phyloP scores from a whole-genome alignment of 345 rosid species.

The Eucalyptus marginata region DNA sequence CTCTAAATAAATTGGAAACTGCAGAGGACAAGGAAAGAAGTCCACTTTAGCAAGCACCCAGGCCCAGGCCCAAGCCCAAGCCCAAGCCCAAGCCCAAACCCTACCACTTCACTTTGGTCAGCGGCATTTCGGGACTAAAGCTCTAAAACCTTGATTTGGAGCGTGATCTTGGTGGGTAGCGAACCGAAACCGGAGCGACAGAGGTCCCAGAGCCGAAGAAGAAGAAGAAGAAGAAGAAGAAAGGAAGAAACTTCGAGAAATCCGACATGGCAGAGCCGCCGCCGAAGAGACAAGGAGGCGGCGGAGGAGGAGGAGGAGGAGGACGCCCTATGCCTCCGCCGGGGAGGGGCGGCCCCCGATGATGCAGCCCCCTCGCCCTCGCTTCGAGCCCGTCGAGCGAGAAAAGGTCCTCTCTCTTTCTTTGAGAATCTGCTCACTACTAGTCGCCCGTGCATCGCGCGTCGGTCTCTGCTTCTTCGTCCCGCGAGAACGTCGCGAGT shows the following conservation, averaged over 20 bases:
- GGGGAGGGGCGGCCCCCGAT: slow-evolving; percentile 40
- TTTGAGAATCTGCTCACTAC: background rate
- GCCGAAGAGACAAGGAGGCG: slow-evolving; percentile 31
- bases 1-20: background rate
- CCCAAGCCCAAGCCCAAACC: background rate
- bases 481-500: background rate
- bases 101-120: background rate
- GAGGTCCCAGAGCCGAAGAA: background rate
- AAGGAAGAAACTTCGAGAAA: slow-evolving; percentile 12
- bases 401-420: slow-evolving; percentile 45
- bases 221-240: background rate
- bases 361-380: slow-evolving; percentile 39
- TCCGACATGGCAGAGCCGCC: slow-evolving; percentile 40
- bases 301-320: slow-evolving; percentile 5
- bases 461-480: background rate
- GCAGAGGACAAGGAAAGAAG: fast-evolving
- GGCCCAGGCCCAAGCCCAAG: background rate
- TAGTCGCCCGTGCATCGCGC: background rate
- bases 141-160: background rate
- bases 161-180: background rate
- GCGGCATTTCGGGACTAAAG: background rate
- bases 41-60: background rate
- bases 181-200: background rate
- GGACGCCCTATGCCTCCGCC: slow-evolving; percentile 52
- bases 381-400: slow-evolving; percentile 66